Evolutionary conservation across 1,284 basidiomycete genomes (phyloP).

Genomic region (Coniferiporia weirii): DNA sequence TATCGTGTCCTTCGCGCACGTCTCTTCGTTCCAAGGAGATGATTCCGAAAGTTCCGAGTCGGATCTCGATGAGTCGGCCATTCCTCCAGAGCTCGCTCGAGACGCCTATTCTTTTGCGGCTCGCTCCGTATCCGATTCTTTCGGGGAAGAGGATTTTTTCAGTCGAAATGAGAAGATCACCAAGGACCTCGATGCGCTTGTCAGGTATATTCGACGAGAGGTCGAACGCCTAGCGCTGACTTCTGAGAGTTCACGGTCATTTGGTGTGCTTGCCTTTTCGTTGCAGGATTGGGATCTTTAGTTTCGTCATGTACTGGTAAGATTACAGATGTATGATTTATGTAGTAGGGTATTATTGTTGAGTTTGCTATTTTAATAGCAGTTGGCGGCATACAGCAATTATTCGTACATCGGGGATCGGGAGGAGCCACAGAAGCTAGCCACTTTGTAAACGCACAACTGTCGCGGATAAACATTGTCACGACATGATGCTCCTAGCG

Average conservation of each 20-base stretch:
- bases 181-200: conserved; percentile 61
- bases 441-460: background rate
- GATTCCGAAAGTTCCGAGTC: conserved; percentile 32
- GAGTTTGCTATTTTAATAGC: too few relatives aligned
- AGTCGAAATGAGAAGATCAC: conserved; percentile 56
- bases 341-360: too few relatives aligned
- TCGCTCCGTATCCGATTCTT: conserved; percentile 31
- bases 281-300: conserved; percentile 75
- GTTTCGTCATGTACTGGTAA: background rate
- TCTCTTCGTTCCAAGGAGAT: conserved; percentile 43
- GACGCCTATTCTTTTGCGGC: conserved; percentile 41
- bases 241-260: conserved; percentile 50
- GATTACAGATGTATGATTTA: too few relatives aligned
- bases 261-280: conserved; percentile 69
- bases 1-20: conserved; percentile 34
- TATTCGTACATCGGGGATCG: too few relatives aligned
- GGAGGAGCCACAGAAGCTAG: too few relatives aligned
- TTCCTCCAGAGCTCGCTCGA: conserved; percentile 23
- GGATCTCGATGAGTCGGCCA: conserved; percentile 30
- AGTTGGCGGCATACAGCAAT: too few relatives aligned
- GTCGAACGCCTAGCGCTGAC: conserved; percentile 51
- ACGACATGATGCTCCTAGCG: conserved; percentile 5
- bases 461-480: background rate
- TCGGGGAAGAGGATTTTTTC: conserved; percentile 42
- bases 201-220: conserved; percentile 60